Evolutionary conservation across 2,329 filamentous ascomycete genomes (phyloP).

Genomic region (Epichloe coenophiala): DNA sequence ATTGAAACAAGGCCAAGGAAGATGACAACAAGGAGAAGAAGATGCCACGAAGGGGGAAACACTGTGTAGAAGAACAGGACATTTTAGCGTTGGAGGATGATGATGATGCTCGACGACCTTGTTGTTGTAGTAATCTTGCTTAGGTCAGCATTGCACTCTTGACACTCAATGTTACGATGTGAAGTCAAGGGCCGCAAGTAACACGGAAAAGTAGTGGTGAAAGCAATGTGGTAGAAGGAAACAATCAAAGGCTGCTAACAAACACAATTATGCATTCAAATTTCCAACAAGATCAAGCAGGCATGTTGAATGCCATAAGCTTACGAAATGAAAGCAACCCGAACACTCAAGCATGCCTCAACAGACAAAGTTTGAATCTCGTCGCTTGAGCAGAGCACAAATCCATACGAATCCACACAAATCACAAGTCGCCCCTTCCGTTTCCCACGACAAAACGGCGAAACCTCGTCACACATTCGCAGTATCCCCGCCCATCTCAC

Average conservation of each 20-base stretch:
- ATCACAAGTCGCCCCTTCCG: not conserved
- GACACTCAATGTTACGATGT: too few species aligned
- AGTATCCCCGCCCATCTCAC: conserved; percentile 52
- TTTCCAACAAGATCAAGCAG: not conserved
- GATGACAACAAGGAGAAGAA: not conserved
- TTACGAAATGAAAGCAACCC: not conserved
- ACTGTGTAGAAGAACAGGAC: not conserved
- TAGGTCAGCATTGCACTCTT: too few species aligned
- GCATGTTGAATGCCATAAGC: not conserved
- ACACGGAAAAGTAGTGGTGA: too few species aligned
- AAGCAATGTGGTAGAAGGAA: too few species aligned
- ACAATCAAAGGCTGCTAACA: too few species aligned
- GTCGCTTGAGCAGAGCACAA: not conserved
- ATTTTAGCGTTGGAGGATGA: not conserved
- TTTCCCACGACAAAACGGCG: not conserved
- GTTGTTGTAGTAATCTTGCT: not conserved
- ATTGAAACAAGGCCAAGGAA: not conserved
- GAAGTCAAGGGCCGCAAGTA: too few species aligned
- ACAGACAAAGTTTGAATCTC: not conserved
- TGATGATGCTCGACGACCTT: not conserved
- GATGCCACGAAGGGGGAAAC: not conserved
- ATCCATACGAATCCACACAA: too few species aligned
- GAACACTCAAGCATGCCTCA: not conserved
- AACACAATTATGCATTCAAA: too few species aligned
- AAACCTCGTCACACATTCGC: conserved; percentile 1